Evolutionary conservation across 306 rosid genomes (phyloP).

Genomic region (Malus sieversii): DNA sequence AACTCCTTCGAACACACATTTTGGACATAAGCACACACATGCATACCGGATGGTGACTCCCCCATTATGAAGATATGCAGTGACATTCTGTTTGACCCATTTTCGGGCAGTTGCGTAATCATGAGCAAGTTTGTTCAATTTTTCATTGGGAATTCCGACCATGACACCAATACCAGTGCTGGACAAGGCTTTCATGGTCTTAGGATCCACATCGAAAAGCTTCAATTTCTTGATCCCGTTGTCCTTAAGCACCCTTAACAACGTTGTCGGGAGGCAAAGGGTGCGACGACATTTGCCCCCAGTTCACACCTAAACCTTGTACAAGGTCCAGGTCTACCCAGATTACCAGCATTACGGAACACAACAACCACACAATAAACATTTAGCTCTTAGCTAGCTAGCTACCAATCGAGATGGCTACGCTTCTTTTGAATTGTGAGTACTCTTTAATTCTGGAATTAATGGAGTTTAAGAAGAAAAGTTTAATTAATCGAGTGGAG

Average conservation of each 20-base stretch:
- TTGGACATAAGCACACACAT: not conserved
- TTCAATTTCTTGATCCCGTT: slow-evolving; percentile 53
- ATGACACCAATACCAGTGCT: slow-evolving; percentile 50
- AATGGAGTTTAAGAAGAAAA: not conserved
- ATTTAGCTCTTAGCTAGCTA: not conserved
- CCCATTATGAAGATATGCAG: slow-evolving; percentile 27
- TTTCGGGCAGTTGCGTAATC: slow-evolving; percentile 19
- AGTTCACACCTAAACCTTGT: slow-evolving; percentile 48
- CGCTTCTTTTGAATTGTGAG: not conserved
- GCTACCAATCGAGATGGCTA: not conserved
- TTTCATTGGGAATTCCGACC: slow-evolving; percentile 66
- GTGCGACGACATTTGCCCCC: slow-evolving; percentile 62
- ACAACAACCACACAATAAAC: slow-evolving; percentile 9
- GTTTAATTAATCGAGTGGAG: no score
- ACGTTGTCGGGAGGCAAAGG: slow-evolving; percentile 36
- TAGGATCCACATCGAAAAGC: slow-evolving; percentile 59
- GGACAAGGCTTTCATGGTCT: slow-evolving; percentile 41
- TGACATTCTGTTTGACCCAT: slow-evolving; percentile 57
- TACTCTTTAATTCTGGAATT: no score
- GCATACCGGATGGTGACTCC: slow-evolving; percentile 50
- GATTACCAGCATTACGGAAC: slow-evolving; percentile 8
- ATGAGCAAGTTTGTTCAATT: slow-evolving; percentile 18
- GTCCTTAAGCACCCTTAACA: slow-evolving; percentile 46
- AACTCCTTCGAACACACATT: no score
- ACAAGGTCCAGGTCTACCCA: slow-evolving; percentile 1